Evolutionary conservation across 1,139 yeast genomes (phyloP).

Genomic region (Magnusiomyces paraingens): DNA sequence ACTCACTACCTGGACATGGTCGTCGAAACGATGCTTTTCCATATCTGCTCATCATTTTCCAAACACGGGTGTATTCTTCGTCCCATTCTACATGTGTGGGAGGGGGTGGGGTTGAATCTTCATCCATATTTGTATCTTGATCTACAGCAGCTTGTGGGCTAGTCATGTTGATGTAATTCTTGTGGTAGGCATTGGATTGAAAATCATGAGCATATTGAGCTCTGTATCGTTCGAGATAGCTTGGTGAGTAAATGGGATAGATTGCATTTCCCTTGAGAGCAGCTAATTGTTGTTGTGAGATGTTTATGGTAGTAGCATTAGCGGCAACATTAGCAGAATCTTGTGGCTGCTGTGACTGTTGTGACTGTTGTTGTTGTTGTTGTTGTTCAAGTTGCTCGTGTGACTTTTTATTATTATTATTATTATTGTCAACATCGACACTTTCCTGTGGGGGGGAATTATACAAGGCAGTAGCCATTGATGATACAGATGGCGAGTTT

Average conservation of each 20-base stretch:
- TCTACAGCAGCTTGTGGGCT: background rate
- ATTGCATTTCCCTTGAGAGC: background rate
- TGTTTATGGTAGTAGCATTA: background rate
- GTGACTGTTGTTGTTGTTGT: too few species aligned
- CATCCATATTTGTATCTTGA: background rate
- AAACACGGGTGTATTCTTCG: slow-evolving; percentile 53
- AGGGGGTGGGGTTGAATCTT: slow-evolving; percentile 35
- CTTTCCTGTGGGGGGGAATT: slow-evolving; percentile 4
- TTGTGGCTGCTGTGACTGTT: background rate
- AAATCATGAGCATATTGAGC: background rate
- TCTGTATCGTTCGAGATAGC: background rate
- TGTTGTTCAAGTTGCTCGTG: background rate
- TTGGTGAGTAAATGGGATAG: slow-evolving; percentile 1
- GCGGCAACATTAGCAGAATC: background rate
- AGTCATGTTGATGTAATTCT: slow-evolving; percentile 1
- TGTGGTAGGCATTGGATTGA: background rate
- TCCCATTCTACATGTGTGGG: slow-evolving; percentile 64
- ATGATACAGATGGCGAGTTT: slow-evolving; percentile 9
- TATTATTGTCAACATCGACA: slow-evolving; percentile 4
- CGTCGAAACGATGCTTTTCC: slow-evolving; percentile 62
- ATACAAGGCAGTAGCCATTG: background rate
- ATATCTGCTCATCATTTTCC: slow-evolving; percentile 52
- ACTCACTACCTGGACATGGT: slow-evolving; percentile 59
- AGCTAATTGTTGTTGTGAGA: background rate
- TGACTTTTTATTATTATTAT: background rate